Conservation (phyloP, 192 early-diverging fungal species). For the Obelidium mucronatum region DNA sequence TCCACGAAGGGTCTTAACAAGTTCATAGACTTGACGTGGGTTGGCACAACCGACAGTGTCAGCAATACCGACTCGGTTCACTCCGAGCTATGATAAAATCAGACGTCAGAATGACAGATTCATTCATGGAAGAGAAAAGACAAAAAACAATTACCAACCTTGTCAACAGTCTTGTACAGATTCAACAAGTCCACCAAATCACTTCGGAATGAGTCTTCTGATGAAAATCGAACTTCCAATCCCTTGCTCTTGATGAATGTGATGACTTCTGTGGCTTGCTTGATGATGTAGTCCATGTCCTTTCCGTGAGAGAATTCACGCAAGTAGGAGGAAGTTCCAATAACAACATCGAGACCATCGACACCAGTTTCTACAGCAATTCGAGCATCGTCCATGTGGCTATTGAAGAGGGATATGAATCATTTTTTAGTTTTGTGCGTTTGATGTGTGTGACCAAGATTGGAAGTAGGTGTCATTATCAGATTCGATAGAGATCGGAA, state of each 20-base stretch:
- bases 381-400: conserved; percentile 98
- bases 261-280: conserved; percentile 96
- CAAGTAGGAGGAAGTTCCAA: conserved; percentile 95
- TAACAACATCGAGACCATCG: conserved; percentile 96
- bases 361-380: conserved; percentile 98
- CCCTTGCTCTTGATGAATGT: conserved; percentile 95
- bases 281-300: conserved; percentile 98
- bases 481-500: too few relatives aligned
- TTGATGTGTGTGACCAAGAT: too few relatives aligned
- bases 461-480: too few relatives aligned
- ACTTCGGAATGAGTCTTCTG: conserved; percentile 97
- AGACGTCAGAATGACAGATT: not conserved
- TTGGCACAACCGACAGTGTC: conserved; percentile 99
- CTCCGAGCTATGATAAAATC: conserved; percentile 73
- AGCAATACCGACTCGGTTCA: conserved; percentile 98
- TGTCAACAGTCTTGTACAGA: conserved; percentile 96
- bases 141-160: conserved; percentile 57
- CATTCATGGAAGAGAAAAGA: not conserved
- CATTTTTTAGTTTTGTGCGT: too few relatives aligned
- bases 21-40: conserved; percentile 97
- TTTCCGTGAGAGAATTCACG: conserved; percentile 99
- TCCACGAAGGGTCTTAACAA: conserved; percentile 92
- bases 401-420: too few relatives aligned
- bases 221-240: conserved; percentile 96
- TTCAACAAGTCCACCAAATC: conserved; percentile 97